A percentile compares a stretch with the other conserved stretches of the same genome.
Evolutionary conservation across 257 asterid genomes (phyloP).

Genomic region (Salvia hispanica): DNA sequence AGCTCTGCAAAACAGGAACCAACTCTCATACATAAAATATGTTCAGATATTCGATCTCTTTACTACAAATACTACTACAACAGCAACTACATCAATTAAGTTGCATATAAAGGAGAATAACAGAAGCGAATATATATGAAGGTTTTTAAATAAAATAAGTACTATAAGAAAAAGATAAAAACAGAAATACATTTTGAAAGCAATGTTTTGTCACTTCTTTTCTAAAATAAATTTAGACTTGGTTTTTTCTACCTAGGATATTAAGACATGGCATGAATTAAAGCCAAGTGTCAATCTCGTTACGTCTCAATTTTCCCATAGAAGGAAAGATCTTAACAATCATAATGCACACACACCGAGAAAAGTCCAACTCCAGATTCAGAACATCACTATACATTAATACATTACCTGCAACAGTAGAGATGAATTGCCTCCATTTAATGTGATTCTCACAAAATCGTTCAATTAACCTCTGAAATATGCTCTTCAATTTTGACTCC

Average conservation of each 20-base stretch:
- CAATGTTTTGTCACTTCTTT: not conserved
- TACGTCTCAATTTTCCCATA: conserved; percentile 8
- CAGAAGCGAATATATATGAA: conserved; percentile 4
- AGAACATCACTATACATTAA: conserved; percentile 22
- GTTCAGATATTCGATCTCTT: conserved; percentile 1
- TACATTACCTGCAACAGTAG: conserved; percentile 70
- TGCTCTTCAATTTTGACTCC: conserved; percentile 81
- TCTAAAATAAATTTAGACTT: not conserved
- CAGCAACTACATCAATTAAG: not conserved
- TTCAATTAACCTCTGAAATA: conserved; percentile 76
- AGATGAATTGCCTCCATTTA: conserved; percentile 85
- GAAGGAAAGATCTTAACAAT: conserved; percentile 19
- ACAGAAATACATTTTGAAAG: conserved; percentile 3
- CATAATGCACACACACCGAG: conserved; percentile 17
- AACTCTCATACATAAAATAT: conserved; percentile 28
- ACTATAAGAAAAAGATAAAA: not conserved
- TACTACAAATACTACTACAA: not conserved
- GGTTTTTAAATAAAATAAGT: conserved; percentile 2
- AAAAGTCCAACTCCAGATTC: conserved; percentile 22
- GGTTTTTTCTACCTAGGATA: not conserved
- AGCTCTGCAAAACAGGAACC: conserved; percentile 67
- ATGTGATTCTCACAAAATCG: conserved; percentile 71
- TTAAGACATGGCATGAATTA: not conserved
- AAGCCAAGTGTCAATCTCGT: not conserved
- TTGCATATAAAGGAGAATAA: conserved; percentile 15